Evolutionary conservation across 805 yeast genomes (phyloP), one percentile per base, ranked within the genome.

Genomic region (Lipomyces sp.): DNA sequence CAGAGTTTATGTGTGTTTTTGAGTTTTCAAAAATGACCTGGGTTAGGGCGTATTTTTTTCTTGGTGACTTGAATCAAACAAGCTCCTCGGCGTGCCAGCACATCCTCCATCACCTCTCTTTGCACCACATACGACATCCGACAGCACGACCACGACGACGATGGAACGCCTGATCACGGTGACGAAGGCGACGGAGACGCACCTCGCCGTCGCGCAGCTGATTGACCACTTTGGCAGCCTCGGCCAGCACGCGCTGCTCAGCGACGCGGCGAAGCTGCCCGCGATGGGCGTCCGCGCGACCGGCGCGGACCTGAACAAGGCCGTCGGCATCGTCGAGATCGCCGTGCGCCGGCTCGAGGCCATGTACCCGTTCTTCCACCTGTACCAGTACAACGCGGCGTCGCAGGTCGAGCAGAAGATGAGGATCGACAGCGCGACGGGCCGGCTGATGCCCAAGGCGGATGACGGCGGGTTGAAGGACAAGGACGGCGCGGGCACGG

Each of bases 301-400:
- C 5, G 21, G 42, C 22, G 10, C 29, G 29, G 10, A 26, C 10
- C 29, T 26, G 10, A 26, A 26, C 29, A 43, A 34, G n/a, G 51
- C 51, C 3, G 47, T 51, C 11, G 22, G 33, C 10, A 39, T 51
- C 8, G 39, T 23, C n/a, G 55, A 46, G 42, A n/a, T 46, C 21
- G 43, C 45, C 16, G 34, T 29, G 14, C 36, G 47, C 14, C 10
- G 28, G 31, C 18, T 45, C 23, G n/a, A 16, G 14, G 24, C 19
- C n/a, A 18, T 32, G 33, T 43, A 21, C 19, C 44, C 44, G 11
- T 28, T n/a, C 16, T 28, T 19, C 4, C 28, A 6, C 8, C 10
- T 51, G 16, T 41, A 37, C 19, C 55, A 51, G 40, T 42, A 51
- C 32, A 45, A 49, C 29, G 24, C 24, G 2, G 34, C 33, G 18